Base-by-base conservation (phyloP, 2,329 filamentous ascomycete species). In the Tolypocladium amazonense region DNA sequence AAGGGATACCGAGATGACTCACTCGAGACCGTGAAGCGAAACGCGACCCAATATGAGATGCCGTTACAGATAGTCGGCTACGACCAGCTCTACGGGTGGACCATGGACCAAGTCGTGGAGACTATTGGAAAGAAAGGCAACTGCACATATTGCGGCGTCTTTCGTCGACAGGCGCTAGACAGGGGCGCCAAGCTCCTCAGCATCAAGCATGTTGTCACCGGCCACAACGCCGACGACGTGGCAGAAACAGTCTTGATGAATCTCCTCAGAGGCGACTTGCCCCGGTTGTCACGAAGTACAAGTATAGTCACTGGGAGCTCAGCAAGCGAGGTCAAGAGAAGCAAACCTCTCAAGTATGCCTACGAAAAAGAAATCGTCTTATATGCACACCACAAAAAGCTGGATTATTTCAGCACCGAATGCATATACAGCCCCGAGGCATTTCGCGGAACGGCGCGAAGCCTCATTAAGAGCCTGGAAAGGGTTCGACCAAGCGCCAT, bases 311-410 rank as follows among this genome's bases (percentile, higher is more conserved):
- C 87, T 2, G 88, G 83, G 47, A 88, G 85, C 67, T 78, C 86
- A 38, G 83, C 81, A n/a, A 92, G 89, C 61, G 91, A 95, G 62
- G 93, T 97, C 65, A 95, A 96, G 77, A 84, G 94, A 64, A 96
- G 90, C 75, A 99, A 99, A 75, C 94, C 94, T 18, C 81, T 99
- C 54, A 97, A 99, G 73, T 99, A 97, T 72, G 92, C 93, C 1
- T 99, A 97, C 71, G 94, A 99, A 72, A 99, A 99, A 76, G 94
- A 99, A 72, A 99, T 99, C 65, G 94, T 99, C 23, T 81, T 99
- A 7, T 99, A 99, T 71, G 94, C 94, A 6, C 90, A 97, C 71
- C 92, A 99, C 78, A 96, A 94, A 75, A 92, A 92, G 73, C 80
- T 99, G 64, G 92, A 97, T 71, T 99, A 99, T 75, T 99, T 99